Percentiles rank a stretch among this genome's conserved stretches.
These are phyloP conservation scores for Pythium coloratum DNA, from an alignment of 352 stramenopile genomes.

Conservation along the genomic window DNA sequence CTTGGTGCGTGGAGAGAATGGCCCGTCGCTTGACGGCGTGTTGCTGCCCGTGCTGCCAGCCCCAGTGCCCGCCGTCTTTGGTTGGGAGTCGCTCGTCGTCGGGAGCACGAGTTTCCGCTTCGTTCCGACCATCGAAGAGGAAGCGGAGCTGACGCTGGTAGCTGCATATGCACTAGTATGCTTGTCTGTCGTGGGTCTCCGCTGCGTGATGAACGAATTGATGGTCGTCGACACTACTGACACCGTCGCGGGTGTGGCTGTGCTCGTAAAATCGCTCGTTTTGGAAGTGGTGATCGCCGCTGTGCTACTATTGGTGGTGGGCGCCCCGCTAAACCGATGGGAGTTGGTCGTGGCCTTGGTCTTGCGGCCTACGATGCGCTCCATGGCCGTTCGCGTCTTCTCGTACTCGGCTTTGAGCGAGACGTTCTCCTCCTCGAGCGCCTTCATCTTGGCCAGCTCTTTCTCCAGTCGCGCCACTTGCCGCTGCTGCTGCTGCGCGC, in stretches of 20 bases:
- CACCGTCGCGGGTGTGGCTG: neutral
- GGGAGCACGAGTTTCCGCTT: conserved; percentile 31
- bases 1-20: conserved; percentile 22
- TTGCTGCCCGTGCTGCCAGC: neutral
- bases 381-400: conserved; percentile 63
- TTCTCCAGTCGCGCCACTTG: conserved; percentile 31
- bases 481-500: conserved; percentile 13
- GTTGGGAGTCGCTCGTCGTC: neutral
- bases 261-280: neutral
- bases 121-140: conserved; percentile 4
- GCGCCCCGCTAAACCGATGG: neutral
- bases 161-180: neutral
- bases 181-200: neutral
- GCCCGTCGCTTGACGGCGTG: neutral
- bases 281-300: neutral
- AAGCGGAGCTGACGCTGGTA: neutral
- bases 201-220: conserved; percentile 2
- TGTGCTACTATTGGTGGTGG: conserved; percentile 1
- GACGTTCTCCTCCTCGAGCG: conserved; percentile 49
- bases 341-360: conserved; percentile 22
- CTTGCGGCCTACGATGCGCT: conserved; percentile 48
- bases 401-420: conserved; percentile 62
- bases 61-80: neutral
- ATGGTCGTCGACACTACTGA: neutral
- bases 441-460: conserved; percentile 39